Base-by-base conservation (phyloP, 306 rosid species). In the Herpetospermum pedunculosum region DNA sequence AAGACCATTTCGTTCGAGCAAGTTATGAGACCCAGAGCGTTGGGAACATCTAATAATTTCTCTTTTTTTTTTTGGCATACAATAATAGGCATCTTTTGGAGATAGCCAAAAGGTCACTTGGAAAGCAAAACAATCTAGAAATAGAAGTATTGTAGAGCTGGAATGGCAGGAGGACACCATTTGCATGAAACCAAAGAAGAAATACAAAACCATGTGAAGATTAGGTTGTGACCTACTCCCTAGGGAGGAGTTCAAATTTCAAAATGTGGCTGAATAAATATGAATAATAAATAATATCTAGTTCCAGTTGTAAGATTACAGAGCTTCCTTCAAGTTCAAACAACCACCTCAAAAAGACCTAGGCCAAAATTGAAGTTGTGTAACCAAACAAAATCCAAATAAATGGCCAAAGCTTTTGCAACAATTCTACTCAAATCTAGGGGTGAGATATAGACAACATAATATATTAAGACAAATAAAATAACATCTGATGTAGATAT, bases 311-410 rank as follows among this genome's bases (percentile, higher is more conserved):
- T 32, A 30, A 72, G 34, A 21, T 72, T 70, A 70, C 55, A 72
- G 2, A 48, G 25, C 75, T 68, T 41, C 12, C 74, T 7, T 70
- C 76, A 49, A 50, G 34, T 7, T 70, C 76, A 49, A 50, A 50
- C n/a, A 48, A 26, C 30, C 57, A 65, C 59, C 75, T 70, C 38
- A 59, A 59, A 14, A 69, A 69, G 69, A 63, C 34, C 50, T 16
- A 26, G 41, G 34, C 18, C 46, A 47, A 71, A 72, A 72, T 18
- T 50, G 5, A 30, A 35, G 48, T 19, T 19, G 44, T 6, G 50
- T 47, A 72, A 72, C 62, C 60, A 50, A 49, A 72, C 75, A 72
- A 72, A 72, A 18, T 70, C 44, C 25, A 70, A 30, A 44, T 18
- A 23, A 25, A 25, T 41, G 73, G 40, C 50, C 75, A 70, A 47